phyloP scores from a whole-genome alignment of 176 grass and related monocot species.

The Hyparrhenia diplandra region DNA sequence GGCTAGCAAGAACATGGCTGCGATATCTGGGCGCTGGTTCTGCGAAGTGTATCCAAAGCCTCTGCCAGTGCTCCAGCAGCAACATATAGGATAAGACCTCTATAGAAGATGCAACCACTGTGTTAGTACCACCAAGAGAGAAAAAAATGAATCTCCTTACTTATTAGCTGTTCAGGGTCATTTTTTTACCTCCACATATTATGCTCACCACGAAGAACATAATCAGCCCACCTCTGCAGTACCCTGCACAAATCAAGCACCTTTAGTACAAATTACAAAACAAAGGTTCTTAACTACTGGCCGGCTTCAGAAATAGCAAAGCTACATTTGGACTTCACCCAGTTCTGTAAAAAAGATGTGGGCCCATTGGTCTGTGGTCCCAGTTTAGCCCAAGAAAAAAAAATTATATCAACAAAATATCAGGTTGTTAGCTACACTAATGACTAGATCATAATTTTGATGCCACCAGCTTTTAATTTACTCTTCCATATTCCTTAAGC shows the following conservation, averaged over 20 bases:
- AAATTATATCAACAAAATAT: background rate
- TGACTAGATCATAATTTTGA: slow-evolving; percentile 11
- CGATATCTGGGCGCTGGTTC: slow-evolving; percentile 73
- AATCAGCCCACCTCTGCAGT: slow-evolving; percentile 85
- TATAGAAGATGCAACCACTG: slow-evolving; percentile 27
- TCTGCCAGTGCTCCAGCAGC: slow-evolving; percentile 86
- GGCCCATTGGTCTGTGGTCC: background rate
- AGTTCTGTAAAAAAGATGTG: background rate
- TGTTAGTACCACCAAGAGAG: background rate
- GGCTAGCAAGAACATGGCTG: slow-evolving; percentile 89
- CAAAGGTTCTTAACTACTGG: background rate
- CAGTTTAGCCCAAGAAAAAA: background rate
- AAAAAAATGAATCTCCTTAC: background rate
- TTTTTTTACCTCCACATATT: slow-evolving; percentile 95
- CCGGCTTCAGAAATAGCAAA: background rate
- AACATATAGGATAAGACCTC: slow-evolving; percentile 84
- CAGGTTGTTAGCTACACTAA: background rate
- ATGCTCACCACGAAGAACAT: slow-evolving; percentile 81
- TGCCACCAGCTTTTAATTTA: background rate
- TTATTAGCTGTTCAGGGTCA: background rate
- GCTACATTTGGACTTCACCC: background rate
- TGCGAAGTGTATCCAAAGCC: slow-evolving; percentile 75
- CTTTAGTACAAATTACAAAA: background rate
- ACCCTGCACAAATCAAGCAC: slow-evolving; percentile 51
- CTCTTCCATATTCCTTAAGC: background rate